Evolutionary conservation across 2,329 filamentous ascomycete species (phyloP).

Genomic region (Cladosporium phlei): DNA sequence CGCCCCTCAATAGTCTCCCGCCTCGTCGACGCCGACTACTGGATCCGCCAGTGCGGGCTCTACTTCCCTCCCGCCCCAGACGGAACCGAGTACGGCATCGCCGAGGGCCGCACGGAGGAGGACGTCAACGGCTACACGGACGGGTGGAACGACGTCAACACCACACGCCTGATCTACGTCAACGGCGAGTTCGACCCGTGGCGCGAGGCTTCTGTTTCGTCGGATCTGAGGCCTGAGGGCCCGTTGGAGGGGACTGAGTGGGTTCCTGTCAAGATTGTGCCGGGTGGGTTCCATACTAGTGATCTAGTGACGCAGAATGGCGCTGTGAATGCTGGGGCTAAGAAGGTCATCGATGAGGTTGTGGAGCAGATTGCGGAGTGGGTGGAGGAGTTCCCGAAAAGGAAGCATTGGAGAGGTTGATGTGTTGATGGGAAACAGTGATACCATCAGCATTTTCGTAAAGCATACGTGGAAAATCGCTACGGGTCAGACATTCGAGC

Average conservation of each 20-base stretch:
- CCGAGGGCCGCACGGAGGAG: constrained; percentile 44
- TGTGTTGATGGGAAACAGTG: too few species aligned
- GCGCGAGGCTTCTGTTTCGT: constrained; percentile 51
- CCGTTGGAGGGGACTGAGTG: constrained; percentile 45
- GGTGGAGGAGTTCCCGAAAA: constrained; percentile 45
- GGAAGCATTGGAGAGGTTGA: constrained; percentile 18
- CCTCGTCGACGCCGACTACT: constrained; percentile 49
- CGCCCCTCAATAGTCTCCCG: constrained; percentile 49
- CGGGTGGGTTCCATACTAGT: constrained; percentile 52
- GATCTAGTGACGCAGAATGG: constrained; percentile 49
- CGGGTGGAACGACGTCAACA: constrained; percentile 50
- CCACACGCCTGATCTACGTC: constrained; percentile 52
- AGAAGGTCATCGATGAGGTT: constrained; percentile 47
- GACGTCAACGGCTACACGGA: constrained; percentile 51
- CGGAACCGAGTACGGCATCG: constrained; percentile 47
- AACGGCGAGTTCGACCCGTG: constrained; percentile 60
- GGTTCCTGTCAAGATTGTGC: constrained; percentile 51
- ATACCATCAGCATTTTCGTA: too few species aligned
- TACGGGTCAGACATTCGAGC: too few species aligned
- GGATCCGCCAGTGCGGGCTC: constrained; percentile 51
- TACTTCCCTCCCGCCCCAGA: constrained; percentile 50
- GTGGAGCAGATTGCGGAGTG: constrained; percentile 50
- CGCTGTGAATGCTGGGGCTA: constrained; percentile 43
- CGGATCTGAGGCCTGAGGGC: constrained; percentile 51
- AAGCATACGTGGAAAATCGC: too few species aligned